Base-by-base conservation (phyloP, 192 early-diverging fungal species). In the Phycomyces blakesleeanus region DNA sequence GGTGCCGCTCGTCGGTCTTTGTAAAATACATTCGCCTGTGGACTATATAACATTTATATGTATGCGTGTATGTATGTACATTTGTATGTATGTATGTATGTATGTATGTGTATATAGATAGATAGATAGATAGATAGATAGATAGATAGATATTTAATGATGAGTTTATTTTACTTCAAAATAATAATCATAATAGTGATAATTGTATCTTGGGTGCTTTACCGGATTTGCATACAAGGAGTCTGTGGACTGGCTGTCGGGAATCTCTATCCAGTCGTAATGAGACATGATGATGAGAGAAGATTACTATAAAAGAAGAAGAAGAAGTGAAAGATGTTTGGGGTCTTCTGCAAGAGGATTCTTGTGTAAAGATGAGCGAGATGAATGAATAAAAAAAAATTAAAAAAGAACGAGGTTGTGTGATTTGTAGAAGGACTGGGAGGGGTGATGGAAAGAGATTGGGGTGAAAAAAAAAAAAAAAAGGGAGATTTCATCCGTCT, bases 21-120 rank as follows among this genome's bases (percentile, higher is more conserved):
- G 78, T 81, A 83, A 87, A 50, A 78, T 71, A 76, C 93, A 95
- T 73, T 93, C 90, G 47, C 94, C 94, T 39, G 91, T 91, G 11
- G 82, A 64, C 87, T 89, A 73, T 57, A 61, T 65, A 51, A 20
- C n/a, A n/a, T n/a, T n/a, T n/a, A n/a, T n/a, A n/a, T n/a, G n/a
- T n/a, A n/a, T n/a, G n/a, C n/a, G n/a, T n/a, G n/a, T n/a, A n/a
- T n/a, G n/a, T n/a, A n/a, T n/a, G n/a, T n/a, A n/a, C n/a, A n/a
- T n/a, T n/a, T n/a, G n/a, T n/a, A n/a, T n/a, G n/a, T n/a, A n/a
- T n/a, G n/a, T n/a, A n/a, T n/a, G n/a, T n/a, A n/a, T n/a, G n/a
- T n/a, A n/a, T n/a, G n/a, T n/a, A n/a, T n/a, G n/a, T n/a, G n/a
- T n/a, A n/a, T n/a, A n/a, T n/a, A n/a, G n/a, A n/a, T n/a, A n/a